Base-by-base conservation (phyloP, 2,329 filamentous ascomycete genomes). In the Beauveria bassiana region DNA sequence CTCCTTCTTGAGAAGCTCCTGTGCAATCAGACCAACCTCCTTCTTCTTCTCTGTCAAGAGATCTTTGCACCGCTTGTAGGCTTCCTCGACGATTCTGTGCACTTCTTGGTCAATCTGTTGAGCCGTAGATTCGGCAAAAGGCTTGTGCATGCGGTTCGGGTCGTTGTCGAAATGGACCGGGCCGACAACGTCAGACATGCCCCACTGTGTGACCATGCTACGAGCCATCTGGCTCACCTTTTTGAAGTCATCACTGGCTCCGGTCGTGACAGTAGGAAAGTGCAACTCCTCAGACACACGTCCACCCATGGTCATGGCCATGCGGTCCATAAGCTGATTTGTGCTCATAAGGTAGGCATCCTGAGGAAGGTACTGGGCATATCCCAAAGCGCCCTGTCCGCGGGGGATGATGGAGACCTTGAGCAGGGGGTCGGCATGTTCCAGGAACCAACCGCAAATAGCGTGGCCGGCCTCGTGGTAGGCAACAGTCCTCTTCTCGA, bases 391-490 rank as follows among this genome's bases (percentile, higher is more conserved):
- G 42, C 92, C 95, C 74, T 95, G 90, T 61, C 93, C 95, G 71
- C 95, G 92, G 20, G 95, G 95, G 69, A 99, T 98, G 75, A 99
- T 99, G 62, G 93, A 97, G 50, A 99, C 95, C 79, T 99, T 99
- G 63, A 99, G 87, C 4, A 99, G 85, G 20, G 95, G 95, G 70
- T 99, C 95, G n/a, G 95, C 95, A 73, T 90, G 92, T 75, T 91
- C 86, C 78, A 99, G 90, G 81, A 89, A 99, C 95, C 95, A 99
- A 62, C 95, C 95, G 74, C 95, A 99, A 73, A 99, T 96, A 66
- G 95, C 95, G 75, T 99, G 95, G 62, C 95, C 95, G 40, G 95
- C 95, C 79, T 99, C 95, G 77, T 99, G 95, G 75, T 99, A 99
- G 5, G 95, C 95, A 49, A 98, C 95, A 16, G 91, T 96, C 72